Base-by-base conservation (phyloP, 2,329 filamentous ascomycete species). In the Pyrenochaeta sp. region DNA sequence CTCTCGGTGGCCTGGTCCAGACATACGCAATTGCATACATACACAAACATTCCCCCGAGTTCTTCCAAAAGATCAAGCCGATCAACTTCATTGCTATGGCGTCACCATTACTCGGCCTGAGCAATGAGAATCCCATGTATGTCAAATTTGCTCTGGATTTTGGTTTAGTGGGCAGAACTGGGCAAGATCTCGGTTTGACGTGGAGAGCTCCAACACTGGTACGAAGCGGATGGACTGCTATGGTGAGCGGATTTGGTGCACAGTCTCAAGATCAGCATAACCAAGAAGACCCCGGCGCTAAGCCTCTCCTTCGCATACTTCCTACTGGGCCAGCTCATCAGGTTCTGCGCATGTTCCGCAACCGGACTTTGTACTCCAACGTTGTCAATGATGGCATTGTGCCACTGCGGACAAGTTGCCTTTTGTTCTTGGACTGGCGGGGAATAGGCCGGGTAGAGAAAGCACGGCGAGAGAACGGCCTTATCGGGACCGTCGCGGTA, bases 381-480 rank as follows among this genome's bases (percentile, higher is more conserved):
- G 93, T 98, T 11, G 94, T 98, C 63, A 98, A 98, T 69, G 94
- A 98, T 76, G 94, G 93, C 2, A 97, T 99, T 63, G 95, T 99
- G 4, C 95, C 95, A 2, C 79, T 99, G 30, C 87, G 95, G 18
- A 99, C 95, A 4, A 98, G 94, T 59, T 99, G 94, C 74, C 81
- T 99, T n/a, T 78, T 99, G 5, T 99, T 99, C 69, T 80, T 99
- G 1, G 95, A 99, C 72, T 99, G 95, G 95, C 90, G 93, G 76
- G 95, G 95, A 0, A 80, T 99, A 3, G 94, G 90, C 4, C 89
- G 92, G 33, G 95, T 99, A 1, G 92, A 98, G 63, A 99, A 99
- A 76, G 94, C 95, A 10, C 86, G 94, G 18, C 82, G 95, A 72
- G 94, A 96, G 72, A 96, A 93, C 56, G 94, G 94, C 0, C 80